Base-by-base conservation (phyloP, 352 stramenopile genomes). In the Plasmopara viticola region DNA sequence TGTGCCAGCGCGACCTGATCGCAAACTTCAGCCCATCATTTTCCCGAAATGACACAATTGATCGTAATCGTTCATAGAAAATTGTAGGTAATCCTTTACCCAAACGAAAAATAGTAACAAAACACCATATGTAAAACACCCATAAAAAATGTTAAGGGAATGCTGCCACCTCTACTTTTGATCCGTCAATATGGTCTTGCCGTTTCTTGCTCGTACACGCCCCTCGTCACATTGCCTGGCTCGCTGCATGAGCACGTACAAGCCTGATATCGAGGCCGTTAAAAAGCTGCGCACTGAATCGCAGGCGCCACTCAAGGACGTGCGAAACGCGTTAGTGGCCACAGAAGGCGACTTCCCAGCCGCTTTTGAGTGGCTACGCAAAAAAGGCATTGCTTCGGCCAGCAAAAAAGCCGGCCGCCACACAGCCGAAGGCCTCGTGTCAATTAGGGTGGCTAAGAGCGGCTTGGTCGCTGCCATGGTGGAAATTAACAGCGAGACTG, bases 401-500 rank as follows among this genome's bases (percentile, higher is more conserved):
- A 88, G 73, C 39, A 79, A 80, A 55, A 94, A 95, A 67, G 76
- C 77, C 30, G 74, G 74, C 10, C 77, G 86, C 55, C 77, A 70
- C 15, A 89, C 84, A 1, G 80, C 73, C 33, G 81, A 95, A 62
- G 86, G 86, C 3, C 74, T 92, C 10, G 70, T 94, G 10, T 70
- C 70, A 35, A 63, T 88, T n/a, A 61, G 91, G 40, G 66, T 70
- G 42, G 72, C 72, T 41, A 39, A 58, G 9, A 45, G 40, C 37
- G 59, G 55, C 14, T 56, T 58, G 31, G 14, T 8, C 25, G 64
- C 55, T 8, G 87, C 87, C 38, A 90, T 98, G 69, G 86, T 97
- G 25, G 87, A 98, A 69, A 76, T 97, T 56, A 98, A 98, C 74
- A 96, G 83, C 44, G 87, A 98, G 71, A 98, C 90, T 25, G 90